Evolutionary conservation across 106 monocot species (phyloP), one percentile per base, ranked within the genome.

Genomic region (Phalaenopsis aphrodite): DNA sequence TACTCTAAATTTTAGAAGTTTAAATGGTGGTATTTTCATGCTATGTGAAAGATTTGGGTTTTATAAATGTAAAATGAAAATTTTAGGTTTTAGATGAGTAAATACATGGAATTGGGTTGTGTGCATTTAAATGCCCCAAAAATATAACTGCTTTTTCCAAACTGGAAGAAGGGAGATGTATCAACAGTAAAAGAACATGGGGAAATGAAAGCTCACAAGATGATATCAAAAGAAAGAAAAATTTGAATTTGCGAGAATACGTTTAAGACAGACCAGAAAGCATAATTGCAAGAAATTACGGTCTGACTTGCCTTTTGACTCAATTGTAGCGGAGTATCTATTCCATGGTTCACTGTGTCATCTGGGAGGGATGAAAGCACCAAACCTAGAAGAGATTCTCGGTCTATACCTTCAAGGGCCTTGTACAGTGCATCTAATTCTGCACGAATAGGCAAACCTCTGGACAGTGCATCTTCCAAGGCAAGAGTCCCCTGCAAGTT

Each of bases 381-480:
- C 79, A 98, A 81, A 84, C 85, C 83, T 77, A 93, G 56, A 80
- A 98, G 91, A 36, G 85, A 87, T 78, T 91, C 94, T 81, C 83
- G 89, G 79, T 94, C 91, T 69, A 98, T 89, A 7, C 92, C 89
- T 81, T 90, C 89, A 82, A 98, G 81, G 64, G 90, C 92, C 41
- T 78, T 86, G 39, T 72, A 81, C 79, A 98, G 79, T 46, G 81
- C 56, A 78, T 94, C 91, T 65, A 98, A 82, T 73, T 89, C 98
- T 79, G 84, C 41, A 64, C 78, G 84, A 69, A 98, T 79, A 23
- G 98, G 91, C 67, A 89, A 74, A 42, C 98, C 98, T 77, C 80
- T 91, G 9, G 88, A 91, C 39, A 98, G 83, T 52, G 94, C 94
- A 83, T 98, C 90, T 89, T 94, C 92, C 81, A 98, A 82, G 15